Percentiles rank a stretch among this genome's conserved stretches.
These are phyloP conservation scores for Colletotrichum destructivum DNA, from an alignment of 2,329 filamentous ascomycete species.

Conservation along the genomic window DNA sequence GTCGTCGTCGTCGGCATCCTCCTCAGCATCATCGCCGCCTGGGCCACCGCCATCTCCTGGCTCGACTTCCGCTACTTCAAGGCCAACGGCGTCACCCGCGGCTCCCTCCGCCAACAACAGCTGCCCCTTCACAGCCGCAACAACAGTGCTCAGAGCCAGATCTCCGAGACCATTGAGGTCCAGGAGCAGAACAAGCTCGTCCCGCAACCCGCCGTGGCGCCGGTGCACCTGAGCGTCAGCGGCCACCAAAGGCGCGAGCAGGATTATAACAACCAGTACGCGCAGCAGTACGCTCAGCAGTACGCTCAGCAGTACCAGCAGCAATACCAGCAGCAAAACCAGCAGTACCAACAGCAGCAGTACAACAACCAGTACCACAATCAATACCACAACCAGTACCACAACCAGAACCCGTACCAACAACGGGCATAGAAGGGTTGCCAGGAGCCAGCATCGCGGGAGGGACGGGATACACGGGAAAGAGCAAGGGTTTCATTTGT, in stretches of 20 bases:
- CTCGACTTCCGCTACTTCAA: constrained; percentile 31
- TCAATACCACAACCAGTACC: background rate
- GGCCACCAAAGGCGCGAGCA: background rate
- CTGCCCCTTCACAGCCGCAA: constrained; percentile 19
- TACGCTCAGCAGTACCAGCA: constrained; percentile 10
- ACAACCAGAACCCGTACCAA: background rate
- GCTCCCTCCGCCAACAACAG: constrained; percentile 7
- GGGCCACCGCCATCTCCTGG: constrained; percentile 32
- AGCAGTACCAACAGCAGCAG: too few relatives aligned
- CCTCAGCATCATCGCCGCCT: constrained; percentile 32
- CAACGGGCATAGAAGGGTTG: background rate
- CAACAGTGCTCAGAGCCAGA: constrained; percentile 13
- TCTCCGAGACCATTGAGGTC: constrained; percentile 8
- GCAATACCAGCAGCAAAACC: background rate
- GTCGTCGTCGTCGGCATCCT: constrained; percentile 31
- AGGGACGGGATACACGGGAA: background rate
- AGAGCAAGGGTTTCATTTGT: background rate
- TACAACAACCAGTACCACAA: too few relatives aligned
- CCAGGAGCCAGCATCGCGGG: background rate
- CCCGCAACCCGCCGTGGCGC: background rate
- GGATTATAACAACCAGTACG: background rate
- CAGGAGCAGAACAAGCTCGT: background rate
- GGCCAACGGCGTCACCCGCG: constrained; percentile 25
- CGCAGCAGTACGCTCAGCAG: constrained; percentile 1
- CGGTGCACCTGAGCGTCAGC: background rate